These are phyloP conservation scores for Aphanomyces cochlioides DNA, from an alignment of 352 stramenopile genomes.

Conservation along the genomic window DNA sequence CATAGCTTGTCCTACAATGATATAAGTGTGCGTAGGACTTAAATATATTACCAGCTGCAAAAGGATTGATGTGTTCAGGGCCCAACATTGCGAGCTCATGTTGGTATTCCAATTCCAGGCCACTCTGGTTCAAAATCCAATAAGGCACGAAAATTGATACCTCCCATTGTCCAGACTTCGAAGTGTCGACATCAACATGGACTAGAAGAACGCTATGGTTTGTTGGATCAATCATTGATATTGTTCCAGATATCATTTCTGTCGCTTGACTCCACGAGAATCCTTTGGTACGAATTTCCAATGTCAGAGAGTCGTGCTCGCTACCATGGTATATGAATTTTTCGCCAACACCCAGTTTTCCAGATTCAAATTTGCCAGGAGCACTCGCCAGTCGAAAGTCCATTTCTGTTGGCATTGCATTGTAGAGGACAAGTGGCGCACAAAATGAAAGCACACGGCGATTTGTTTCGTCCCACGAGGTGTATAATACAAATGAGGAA, in stretches of 20 bases:
- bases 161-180: conserved; percentile 34
- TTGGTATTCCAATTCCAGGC: conserved; percentile 78
- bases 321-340: conserved; percentile 81
- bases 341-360: conserved; percentile 63
- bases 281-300: conserved; percentile 76
- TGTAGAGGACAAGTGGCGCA: conserved; percentile 26
- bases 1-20: conserved; percentile 10
- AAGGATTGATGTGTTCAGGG: conserved; percentile 53
- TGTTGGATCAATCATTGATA: conserved; percentile 26
- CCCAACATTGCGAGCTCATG: conserved; percentile 70
- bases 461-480: background rate
- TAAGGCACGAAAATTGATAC: conserved; percentile 83
- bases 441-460: conserved; percentile 18
- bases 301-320: conserved; percentile 67
- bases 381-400: conserved; percentile 11
- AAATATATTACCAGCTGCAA: conserved; percentile 4
- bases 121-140: conserved; percentile 86
- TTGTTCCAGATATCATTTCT: conserved; percentile 43
- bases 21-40: background rate
- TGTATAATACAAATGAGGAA: conserved; percentile 15
- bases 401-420: conserved; percentile 19
- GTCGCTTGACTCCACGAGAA: conserved; percentile 83
- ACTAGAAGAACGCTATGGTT: conserved; percentile 25
- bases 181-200: conserved; percentile 11
- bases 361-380: background rate